Conservation (phyloP, 495 filamentous ascomycete genomes). For the Tuber microsphaerosporum region DNA sequence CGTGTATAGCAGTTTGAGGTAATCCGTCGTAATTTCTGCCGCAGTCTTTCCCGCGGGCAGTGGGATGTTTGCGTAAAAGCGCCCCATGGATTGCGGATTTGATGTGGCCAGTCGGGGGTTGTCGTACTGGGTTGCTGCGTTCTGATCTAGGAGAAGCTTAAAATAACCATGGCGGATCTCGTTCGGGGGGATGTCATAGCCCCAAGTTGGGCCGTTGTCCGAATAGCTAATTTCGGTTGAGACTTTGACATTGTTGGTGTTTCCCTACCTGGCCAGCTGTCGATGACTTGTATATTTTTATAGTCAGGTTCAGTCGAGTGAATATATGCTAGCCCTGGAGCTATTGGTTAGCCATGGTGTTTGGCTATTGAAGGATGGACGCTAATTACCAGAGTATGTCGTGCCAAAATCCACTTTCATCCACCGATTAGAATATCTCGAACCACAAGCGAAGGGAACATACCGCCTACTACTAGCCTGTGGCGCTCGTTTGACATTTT, state of each 20-base stretch:
- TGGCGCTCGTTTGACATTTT: constrained; percentile 11
- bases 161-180: constrained; percentile 17
- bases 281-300: constrained; percentile 17
- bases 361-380: neutral
- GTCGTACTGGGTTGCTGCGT: constrained; percentile 7
- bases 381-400: no score
- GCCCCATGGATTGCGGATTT: constrained; percentile 7
- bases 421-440: neutral
- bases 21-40: constrained; percentile 10
- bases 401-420: constrained; percentile 28
- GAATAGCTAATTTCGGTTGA: constrained; percentile 18
- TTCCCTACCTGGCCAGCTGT: no score
- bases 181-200: constrained; percentile 15
- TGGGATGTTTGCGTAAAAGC: constrained; percentile 1
- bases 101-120: constrained; percentile 6
- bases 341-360: neutral
- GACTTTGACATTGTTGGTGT: constrained; percentile 7
- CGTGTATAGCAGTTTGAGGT: no score
- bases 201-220: constrained; percentile 5
- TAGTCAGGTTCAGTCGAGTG: neutral
- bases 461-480: constrained; percentile 22
- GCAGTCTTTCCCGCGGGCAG: constrained; percentile 16
- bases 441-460: neutral
- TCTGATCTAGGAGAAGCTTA: constrained; percentile 20
- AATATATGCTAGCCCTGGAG: constrained; percentile 17